A percentile compares a stretch with the other conserved stretches of the same genome.
These are phyloP conservation scores for Dictyostelium capitatum DNA, from an alignment of 78 protist species.

Conservation along the genomic window DNA sequence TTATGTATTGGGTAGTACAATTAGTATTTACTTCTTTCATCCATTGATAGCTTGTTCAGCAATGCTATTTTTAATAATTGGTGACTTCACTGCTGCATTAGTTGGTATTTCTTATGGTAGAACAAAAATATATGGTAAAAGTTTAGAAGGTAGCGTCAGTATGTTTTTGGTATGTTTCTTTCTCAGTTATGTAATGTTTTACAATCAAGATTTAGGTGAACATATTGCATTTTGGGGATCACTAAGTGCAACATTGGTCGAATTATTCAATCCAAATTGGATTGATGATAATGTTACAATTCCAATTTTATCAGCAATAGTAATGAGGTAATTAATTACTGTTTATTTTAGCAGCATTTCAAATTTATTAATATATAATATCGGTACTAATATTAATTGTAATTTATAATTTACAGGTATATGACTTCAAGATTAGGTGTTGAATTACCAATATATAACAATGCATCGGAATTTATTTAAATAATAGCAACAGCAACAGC, in stretches of 20 bases:
- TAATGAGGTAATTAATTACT: neutral
- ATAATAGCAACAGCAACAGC: too few relatives aligned
- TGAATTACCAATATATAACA: neutral
- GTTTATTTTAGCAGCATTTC: too few relatives aligned
- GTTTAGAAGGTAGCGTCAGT: slow-evolving; percentile 44
- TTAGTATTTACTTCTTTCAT: slow-evolving; percentile 43
- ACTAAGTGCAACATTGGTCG: slow-evolving; percentile 46
- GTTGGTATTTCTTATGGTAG: slow-evolving; percentile 74
- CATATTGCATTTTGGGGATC: slow-evolving; percentile 76
- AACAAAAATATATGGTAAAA: slow-evolving; percentile 60
- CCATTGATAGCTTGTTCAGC: slow-evolving; percentile 6
- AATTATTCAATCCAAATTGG: slow-evolving; percentile 59
- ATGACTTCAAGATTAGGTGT: slow-evolving; percentile 9
- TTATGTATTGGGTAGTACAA: slow-evolving; percentile 40
- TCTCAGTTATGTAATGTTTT: slow-evolving; percentile 39
- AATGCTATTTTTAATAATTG: slow-evolving; percentile 56
- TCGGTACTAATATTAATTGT: too few relatives aligned
- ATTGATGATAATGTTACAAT: slow-evolving; percentile 66
- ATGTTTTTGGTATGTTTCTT: slow-evolving; percentile 60
- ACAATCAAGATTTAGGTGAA: slow-evolving; percentile 32
- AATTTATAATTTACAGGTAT: neutral
- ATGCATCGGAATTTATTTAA: neutral
- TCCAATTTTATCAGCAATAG: slow-evolving; percentile 10
- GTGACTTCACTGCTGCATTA: slow-evolving; percentile 70
- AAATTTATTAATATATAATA: too few relatives aligned